These are phyloP conservation scores for Lyophyllum atratum DNA, from an alignment of 768 basidiomycete genomes.

Conservation along the genomic window DNA sequence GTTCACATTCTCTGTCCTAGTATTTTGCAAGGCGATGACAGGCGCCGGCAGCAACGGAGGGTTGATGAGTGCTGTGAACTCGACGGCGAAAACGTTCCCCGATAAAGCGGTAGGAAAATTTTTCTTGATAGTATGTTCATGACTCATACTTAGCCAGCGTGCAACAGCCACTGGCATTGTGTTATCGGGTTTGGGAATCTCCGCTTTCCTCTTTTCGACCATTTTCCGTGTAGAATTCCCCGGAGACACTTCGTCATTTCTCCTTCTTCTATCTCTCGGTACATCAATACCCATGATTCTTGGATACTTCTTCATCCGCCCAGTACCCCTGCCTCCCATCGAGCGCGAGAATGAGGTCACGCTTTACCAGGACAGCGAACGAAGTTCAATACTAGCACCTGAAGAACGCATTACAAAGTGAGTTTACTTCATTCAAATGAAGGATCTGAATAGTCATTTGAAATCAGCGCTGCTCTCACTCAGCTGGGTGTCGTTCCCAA, in stretches of 20 bases:
- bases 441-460: background rate
- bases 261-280: slow-evolving; percentile 75
- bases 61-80: slow-evolving; percentile 66
- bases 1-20: slow-evolving; percentile 50
- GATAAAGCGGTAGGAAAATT: slow-evolving; percentile 59
- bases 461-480: slow-evolving; percentile 7
- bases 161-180: slow-evolving; percentile 79
- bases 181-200: slow-evolving; percentile 88
- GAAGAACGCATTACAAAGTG: slow-evolving; percentile 3
- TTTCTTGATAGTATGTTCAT: background rate
- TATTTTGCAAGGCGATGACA: slow-evolving; percentile 67
- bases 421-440: background rate
- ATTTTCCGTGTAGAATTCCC: slow-evolving; percentile 72
- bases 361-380: slow-evolving; percentile 7
- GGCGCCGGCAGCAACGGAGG: slow-evolving; percentile 81
- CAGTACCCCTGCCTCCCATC: slow-evolving; percentile 58
- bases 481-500: slow-evolving; percentile 20
- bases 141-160: slow-evolving; percentile 44
- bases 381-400: background rate
- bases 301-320: slow-evolving; percentile 71
- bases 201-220: slow-evolving; percentile 87
- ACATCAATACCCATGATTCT: slow-evolving; percentile 79
- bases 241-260: slow-evolving; percentile 76
- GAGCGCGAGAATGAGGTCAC: slow-evolving; percentile 20
- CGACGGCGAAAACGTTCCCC: slow-evolving; percentile 85